A percentile compares a stretch with the other conserved stretches of the same genome.
phyloP scores from a whole-genome alignment of 768 basidiomycete species.

The Tulasnella sp. region DNA sequence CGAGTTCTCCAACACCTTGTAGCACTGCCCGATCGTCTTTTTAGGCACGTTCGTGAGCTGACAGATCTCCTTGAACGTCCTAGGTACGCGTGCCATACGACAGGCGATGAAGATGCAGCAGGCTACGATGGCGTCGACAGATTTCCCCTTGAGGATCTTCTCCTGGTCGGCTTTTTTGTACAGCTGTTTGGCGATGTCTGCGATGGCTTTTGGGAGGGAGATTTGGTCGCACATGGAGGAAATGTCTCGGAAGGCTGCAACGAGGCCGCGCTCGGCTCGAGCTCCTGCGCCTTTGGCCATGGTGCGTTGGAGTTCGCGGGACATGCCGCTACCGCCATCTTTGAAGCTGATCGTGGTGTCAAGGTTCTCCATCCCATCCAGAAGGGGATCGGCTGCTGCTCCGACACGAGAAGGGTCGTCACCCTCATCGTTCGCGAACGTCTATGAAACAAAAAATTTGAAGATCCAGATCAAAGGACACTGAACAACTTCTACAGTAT shows the following conservation, averaged over 20 bases:
- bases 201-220: slow-evolving; percentile 84
- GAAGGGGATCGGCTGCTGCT: slow-evolving; percentile 81
- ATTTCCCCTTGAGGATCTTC: slow-evolving; percentile 82
- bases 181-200: slow-evolving; percentile 91
- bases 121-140: slow-evolving; percentile 85
- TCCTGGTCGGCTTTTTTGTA: slow-evolving; percentile 97
- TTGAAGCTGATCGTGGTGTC: slow-evolving; percentile 92
- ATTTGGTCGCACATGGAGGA: slow-evolving; percentile 92
- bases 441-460: slow-evolving; percentile 37
- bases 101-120: slow-evolving; percentile 98
- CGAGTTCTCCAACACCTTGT: slow-evolving; percentile 76
- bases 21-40: slow-evolving; percentile 89
- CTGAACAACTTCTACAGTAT: background rate
- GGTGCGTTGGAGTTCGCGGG: slow-evolving; percentile 85
- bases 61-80: slow-evolving; percentile 94
- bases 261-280: slow-evolving; percentile 73
- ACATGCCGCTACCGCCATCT: slow-evolving; percentile 88
- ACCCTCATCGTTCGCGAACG: slow-evolving; percentile 98
- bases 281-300: slow-evolving; percentile 61
- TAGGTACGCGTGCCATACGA: slow-evolving; percentile 86
- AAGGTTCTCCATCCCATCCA: slow-evolving; percentile 91
- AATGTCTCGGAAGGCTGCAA: slow-evolving; percentile 84
- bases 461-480: background rate
- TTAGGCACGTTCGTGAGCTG: slow-evolving; percentile 89
- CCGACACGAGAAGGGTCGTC: slow-evolving; percentile 99